phyloP scores from a whole-genome alignment of 768 basidiomycete species.

The Lentinula raphanica region DNA sequence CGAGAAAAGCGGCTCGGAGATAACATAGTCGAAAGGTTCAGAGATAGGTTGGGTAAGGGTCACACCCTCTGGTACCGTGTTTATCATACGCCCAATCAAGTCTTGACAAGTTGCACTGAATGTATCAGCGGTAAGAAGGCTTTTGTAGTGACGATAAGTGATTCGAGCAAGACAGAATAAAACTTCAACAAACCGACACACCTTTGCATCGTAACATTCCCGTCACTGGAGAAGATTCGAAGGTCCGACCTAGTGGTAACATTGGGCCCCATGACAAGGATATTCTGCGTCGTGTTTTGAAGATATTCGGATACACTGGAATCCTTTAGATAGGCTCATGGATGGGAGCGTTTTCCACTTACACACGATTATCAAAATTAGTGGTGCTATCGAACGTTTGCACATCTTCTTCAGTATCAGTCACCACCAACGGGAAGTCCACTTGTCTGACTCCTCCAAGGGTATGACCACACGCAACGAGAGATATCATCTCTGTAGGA shows the following conservation, averaged over 20 bases:
- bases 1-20: conserved; percentile 21
- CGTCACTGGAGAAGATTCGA: conserved; percentile 18
- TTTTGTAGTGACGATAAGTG: neutral
- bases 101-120: conserved; percentile 34
- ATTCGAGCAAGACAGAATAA: neutral
- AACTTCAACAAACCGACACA: neutral
- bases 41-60: conserved; percentile 35
- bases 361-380: neutral
- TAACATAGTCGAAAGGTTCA: conserved; percentile 31
- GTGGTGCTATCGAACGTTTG: neutral
- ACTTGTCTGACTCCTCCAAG: conserved; percentile 1
- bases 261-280: neutral
- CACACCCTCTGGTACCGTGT: conserved; percentile 42
- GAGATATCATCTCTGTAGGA: neutral
- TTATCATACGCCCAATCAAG: conserved; percentile 41
- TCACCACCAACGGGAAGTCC: neutral
- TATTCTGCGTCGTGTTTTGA: neutral
- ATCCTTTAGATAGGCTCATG: neutral
- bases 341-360: neutral
- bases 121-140: conserved; percentile 11
- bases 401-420: neutral
- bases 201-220: conserved; percentile 18
- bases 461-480: conserved; percentile 6
- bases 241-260: conserved; percentile 15
- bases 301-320: conserved; percentile 3